Percentiles rank a stretch among this genome's conserved stretches.
Evolutionary conservation across 2,329 filamentous ascomycete species (phyloP).

Genomic region (Ophiostoma sp.): DNA sequence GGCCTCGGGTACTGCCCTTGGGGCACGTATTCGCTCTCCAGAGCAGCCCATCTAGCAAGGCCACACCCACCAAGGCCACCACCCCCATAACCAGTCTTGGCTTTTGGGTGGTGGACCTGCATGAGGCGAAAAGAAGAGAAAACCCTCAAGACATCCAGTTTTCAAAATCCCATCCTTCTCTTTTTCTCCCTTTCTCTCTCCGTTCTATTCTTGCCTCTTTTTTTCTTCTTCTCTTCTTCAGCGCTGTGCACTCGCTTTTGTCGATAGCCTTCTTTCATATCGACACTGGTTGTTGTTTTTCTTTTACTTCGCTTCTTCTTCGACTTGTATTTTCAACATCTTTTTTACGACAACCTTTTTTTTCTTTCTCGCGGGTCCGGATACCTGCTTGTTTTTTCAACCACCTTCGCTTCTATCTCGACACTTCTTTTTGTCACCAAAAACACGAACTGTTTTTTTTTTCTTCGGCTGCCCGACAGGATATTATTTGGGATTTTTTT

Average conservation of each 20-base stretch:
- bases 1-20: conserved; percentile 40
- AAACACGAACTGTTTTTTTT: not conserved
- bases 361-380: conserved; percentile 26
- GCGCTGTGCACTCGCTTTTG: conserved; percentile 52
- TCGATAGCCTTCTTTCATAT: conserved; percentile 57
- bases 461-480: conserved; percentile 6
- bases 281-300: conserved; percentile 43
- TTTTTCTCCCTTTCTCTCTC: conserved; percentile 26
- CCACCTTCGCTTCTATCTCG: conserved; percentile 25
- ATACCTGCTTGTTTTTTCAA: conserved; percentile 25
- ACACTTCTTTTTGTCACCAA: conserved; percentile 4
- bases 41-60: conserved; percentile 30
- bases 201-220: conserved; percentile 31
- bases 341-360: conserved; percentile 30
- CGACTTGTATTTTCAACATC: conserved; percentile 38
- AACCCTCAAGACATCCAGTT: conserved; percentile 11
- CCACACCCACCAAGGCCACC: conserved; percentile 29
- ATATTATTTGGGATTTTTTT: not conserved
- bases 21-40: conserved; percentile 36
- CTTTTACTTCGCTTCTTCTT: conserved; percentile 37
- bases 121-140: conserved; percentile 11
- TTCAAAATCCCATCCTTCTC: conserved; percentile 30
- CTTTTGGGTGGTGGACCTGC: conserved; percentile 4
- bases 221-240: conserved; percentile 38
- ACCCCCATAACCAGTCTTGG: conserved; percentile 36